These are phyloP conservation scores for Westerdykella aurantiaca DNA, from an alignment of 2,329 filamentous ascomycete genomes.

Conservation along the genomic window DNA sequence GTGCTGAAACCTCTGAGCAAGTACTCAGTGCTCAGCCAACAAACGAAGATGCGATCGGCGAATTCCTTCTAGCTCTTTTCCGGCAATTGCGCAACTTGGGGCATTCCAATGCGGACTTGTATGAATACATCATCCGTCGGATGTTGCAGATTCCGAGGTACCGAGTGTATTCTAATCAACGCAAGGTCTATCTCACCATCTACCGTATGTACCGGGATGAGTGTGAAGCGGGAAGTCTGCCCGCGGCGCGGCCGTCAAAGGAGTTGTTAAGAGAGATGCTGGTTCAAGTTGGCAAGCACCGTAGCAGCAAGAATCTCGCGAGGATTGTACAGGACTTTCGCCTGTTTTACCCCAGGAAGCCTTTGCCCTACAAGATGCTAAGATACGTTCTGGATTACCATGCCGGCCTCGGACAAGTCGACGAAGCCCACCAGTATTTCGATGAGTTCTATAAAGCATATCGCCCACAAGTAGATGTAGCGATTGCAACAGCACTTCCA, in stretches of 20 bases:
- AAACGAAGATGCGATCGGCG: slow-evolving; percentile 23
- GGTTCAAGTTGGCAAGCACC: slow-evolving; percentile 13
- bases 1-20: slow-evolving; percentile 23
- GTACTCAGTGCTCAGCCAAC: slow-evolving; percentile 13
- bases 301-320: slow-evolving; percentile 14
- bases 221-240: slow-evolving; percentile 9
- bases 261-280: slow-evolving; percentile 18
- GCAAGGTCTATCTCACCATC: slow-evolving; percentile 21
- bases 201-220: slow-evolving; percentile 21
- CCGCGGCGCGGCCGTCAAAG: slow-evolving; percentile 14
- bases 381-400: slow-evolving; percentile 22
- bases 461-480: slow-evolving; percentile 7
- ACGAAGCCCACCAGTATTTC: slow-evolving; percentile 30
- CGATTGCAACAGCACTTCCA: slow-evolving; percentile 44
- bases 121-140: slow-evolving; percentile 21
- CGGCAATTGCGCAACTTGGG: slow-evolving; percentile 13
- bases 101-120: slow-evolving; percentile 17
- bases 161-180: slow-evolving; percentile 20
- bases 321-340: slow-evolving; percentile 23
- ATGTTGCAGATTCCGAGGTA: slow-evolving; percentile 27
- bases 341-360: slow-evolving; percentile 16
- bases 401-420: slow-evolving; percentile 30
- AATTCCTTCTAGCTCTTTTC: slow-evolving; percentile 23
- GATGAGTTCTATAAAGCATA: slow-evolving; percentile 17
- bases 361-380: slow-evolving; percentile 16